Percentiles rank a stretch among this genome's conserved stretches.
Evolutionary conservation across 768 basidiomycete genomes (phyloP).

Genomic region (Calvatia gigantea): DNA sequence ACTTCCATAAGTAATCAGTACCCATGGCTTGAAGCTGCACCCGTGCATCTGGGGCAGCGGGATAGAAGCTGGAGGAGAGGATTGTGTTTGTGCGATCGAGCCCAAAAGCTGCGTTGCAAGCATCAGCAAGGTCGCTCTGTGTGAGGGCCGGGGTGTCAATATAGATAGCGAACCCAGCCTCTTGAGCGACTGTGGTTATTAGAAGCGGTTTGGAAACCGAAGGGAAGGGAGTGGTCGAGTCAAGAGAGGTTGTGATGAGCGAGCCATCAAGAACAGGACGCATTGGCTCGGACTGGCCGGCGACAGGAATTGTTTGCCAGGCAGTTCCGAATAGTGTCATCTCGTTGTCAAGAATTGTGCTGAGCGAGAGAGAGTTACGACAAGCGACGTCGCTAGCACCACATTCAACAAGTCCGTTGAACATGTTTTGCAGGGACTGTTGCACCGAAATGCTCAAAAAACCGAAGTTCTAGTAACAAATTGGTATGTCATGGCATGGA

Average conservation of each 20-base stretch:
- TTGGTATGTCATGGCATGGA: constrained; percentile 1
- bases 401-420: constrained; percentile 47
- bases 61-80: constrained; percentile 46
- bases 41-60: constrained; percentile 44
- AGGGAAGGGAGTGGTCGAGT: constrained; percentile 58
- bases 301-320: constrained; percentile 44
- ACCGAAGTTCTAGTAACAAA: constrained; percentile 58
- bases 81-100: constrained; percentile 38
- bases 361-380: constrained; percentile 43
- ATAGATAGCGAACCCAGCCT: constrained; percentile 67
- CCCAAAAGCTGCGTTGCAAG: constrained; percentile 46
- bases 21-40: constrained; percentile 53
- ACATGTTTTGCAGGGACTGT: constrained; percentile 46
- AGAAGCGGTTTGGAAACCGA: constrained; percentile 61
- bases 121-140: constrained; percentile 29
- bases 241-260: constrained; percentile 66
- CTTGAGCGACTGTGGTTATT: constrained; percentile 67
- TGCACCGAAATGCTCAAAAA: constrained; percentile 58
- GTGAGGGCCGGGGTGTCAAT: constrained; percentile 36
- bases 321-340: constrained; percentile 40
- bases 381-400: constrained; percentile 44
- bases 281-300: constrained; percentile 54
- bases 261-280: constrained; percentile 65
- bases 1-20: constrained; percentile 70
- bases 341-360: constrained; percentile 53